Evolutionary conservation across 805 yeast species (phyloP), one percentile per base, ranked within the genome.

Genomic region (Zygosaccharomyces kombuchaensis): DNA sequence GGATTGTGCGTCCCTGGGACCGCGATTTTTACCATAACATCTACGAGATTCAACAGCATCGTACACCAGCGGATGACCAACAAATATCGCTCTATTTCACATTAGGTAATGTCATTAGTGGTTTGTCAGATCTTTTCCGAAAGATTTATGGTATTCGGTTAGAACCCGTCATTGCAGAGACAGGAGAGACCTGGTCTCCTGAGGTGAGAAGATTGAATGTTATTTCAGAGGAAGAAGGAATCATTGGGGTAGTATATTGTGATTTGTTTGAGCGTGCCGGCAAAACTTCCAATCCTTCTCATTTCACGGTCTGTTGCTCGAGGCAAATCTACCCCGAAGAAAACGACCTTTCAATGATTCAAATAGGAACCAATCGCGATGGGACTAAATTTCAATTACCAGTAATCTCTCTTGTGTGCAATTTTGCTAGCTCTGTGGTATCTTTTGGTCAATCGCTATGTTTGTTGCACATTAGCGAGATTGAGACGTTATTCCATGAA

Each of bases 221-320:
- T 6, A 76, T 79, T 31, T 82, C 87, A 49, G 82, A 81, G 30
- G 66, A 68, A 1, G 76, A 77, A 13, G 84, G 81, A 0, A 60
- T 81, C 22, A 74, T 86, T 34, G 99, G 98, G 1, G 78, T 84
- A 40, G 79, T 93, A 21, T 93, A 93, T 62, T 77, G 95, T 55
- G 99, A 93, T 63, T 72, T 93, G 43, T 87, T 91, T 71, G 83
- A 84, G 52, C 74, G 96, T 44, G 74, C 72, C 7, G 83, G 84
- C 10, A 86, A 86, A 63, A 78, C 85, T 1, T 81, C 87, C 1
- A 81, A 84, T 47, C 97, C 99, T 1, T 95, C 98, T 0, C 99
- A 93, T 67, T 93, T 87, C 67, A 93, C 98, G 0, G 87, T 93
- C 6, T 88, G 93, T 51, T 93, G 98, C 58, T 87, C 96, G n/a